These are phyloP conservation scores for Mycena maculata DNA, from an alignment of 768 basidiomycete species.

Conservation along the genomic window DNA sequence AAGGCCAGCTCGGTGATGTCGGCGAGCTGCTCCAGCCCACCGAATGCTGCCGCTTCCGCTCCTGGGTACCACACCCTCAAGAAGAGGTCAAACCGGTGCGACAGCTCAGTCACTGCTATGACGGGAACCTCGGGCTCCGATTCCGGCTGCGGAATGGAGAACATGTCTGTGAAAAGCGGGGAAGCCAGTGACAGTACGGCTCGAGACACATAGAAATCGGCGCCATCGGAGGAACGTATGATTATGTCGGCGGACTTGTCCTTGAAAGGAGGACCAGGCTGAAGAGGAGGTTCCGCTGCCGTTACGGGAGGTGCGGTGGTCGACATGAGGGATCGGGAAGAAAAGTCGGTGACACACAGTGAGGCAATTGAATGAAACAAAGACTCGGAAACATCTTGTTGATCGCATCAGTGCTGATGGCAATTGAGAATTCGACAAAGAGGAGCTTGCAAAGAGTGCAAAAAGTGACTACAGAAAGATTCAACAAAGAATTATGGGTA, in stretches of 20 bases:
- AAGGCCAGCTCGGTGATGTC: not conserved
- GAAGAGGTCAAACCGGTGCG: not conserved
- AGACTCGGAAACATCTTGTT: too few relatives aligned
- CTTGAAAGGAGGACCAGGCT: not conserved
- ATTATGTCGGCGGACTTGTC: not conserved
- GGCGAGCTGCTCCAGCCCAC: not conserved
- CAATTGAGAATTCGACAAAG: too few relatives aligned
- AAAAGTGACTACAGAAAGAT: too few relatives aligned
- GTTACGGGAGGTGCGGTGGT: too few relatives aligned
- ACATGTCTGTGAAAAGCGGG: constrained; percentile 40
- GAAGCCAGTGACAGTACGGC: constrained; percentile 36
- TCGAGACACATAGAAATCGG: constrained; percentile 40
- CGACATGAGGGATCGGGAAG: too few relatives aligned
- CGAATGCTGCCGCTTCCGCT: not conserved
- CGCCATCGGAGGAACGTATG: constrained; percentile 11
- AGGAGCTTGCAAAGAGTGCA: too few relatives aligned
- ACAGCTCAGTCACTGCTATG: not conserved
- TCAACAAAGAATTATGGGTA: too few relatives aligned
- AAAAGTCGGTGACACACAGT: too few relatives aligned
- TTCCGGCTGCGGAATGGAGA: constrained; percentile 32
- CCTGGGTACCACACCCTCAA: constrained; percentile 16
- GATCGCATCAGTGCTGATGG: too few relatives aligned
- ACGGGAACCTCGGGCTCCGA: constrained; percentile 1
- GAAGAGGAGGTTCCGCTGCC: too few relatives aligned
- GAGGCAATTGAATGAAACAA: too few relatives aligned